Conservation (phyloP, 1,284 basidiomycete genomes). For the Trichosporon ovoides region DNA sequence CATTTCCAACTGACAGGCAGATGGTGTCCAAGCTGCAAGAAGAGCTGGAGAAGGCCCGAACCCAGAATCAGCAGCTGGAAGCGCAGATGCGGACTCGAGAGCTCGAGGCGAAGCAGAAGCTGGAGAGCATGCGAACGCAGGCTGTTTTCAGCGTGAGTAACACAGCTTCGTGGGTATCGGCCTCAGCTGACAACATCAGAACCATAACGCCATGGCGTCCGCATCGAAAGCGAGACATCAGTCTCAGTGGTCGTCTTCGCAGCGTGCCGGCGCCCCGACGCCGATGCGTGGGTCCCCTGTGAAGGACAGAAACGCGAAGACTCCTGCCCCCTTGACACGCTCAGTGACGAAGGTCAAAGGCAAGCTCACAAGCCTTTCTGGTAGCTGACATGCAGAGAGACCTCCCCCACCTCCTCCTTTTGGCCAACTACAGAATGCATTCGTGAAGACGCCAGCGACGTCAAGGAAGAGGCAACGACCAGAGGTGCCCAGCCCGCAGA, state of each 20-base stretch:
- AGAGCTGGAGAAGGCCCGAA: conserved; percentile 23
- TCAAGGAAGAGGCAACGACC: conserved; percentile 29
- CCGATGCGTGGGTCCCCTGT: conserved; percentile 14
- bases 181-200: conserved; percentile 14
- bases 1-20: conserved; percentile 5
- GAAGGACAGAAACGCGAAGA: conserved; percentile 10
- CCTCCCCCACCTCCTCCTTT: conserved; percentile 28
- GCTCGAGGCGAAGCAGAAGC: conserved; percentile 39
- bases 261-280: conserved; percentile 9
- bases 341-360: conserved; percentile 31
- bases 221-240: conserved; percentile 21
- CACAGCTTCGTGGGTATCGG: no score
- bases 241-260: conserved; percentile 18
- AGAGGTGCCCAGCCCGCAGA: conserved; percentile 23
- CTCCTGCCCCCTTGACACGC: conserved; percentile 21
- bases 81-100: conserved; percentile 28
- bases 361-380: conserved; percentile 1
- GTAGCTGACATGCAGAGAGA: conserved; percentile 12
- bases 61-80: conserved; percentile 28
- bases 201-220: conserved; percentile 19
- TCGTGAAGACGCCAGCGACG: conserved; percentile 25
- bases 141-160: conserved; percentile 39
- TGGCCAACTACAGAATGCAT: conserved; percentile 34
- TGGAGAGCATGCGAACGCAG: conserved; percentile 42
- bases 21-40: conserved; percentile 15